Percentiles rank a stretch among this genome's conserved stretches.
Conservation (phyloP, 116 monocot genomes). For the Trichopus zeylanicus region DNA sequence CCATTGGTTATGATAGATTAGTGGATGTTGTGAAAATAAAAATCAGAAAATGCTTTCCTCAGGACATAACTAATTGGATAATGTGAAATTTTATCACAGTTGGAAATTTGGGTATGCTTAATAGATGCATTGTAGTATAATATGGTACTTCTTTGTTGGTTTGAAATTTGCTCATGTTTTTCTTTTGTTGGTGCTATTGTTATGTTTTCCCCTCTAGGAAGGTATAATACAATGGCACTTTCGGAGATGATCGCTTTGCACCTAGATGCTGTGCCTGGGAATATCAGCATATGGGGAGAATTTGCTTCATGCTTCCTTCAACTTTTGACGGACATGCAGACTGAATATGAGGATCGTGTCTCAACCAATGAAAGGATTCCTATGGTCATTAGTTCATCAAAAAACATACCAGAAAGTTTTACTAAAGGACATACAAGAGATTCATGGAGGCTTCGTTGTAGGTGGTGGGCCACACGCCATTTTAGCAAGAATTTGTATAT, state of each 20-base stretch:
- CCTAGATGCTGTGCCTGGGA: constrained; percentile 46
- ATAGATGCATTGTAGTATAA: too few relatives aligned
- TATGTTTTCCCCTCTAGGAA: constrained; percentile 26
- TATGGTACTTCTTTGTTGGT: too few relatives aligned
- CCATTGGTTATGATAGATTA: too few relatives aligned
- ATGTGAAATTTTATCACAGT: too few relatives aligned
- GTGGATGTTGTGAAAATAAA: too few relatives aligned
- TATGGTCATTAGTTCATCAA: neutral
- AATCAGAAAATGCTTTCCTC: too few relatives aligned
- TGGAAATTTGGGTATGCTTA: too few relatives aligned
- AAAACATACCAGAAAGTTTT: constrained; percentile 23
- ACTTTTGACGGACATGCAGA: constrained; percentile 11
- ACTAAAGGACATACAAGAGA: constrained; percentile 13
- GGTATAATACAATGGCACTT: constrained; percentile 26
- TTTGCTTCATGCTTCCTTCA: constrained; percentile 50
- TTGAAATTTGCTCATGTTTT: too few relatives aligned
- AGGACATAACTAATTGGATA: too few relatives aligned
- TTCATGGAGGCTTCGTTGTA: constrained; percentile 41
- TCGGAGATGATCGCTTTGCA: constrained; percentile 47
- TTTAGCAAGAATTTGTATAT: constrained; percentile 30
- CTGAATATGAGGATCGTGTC: constrained; percentile 38
- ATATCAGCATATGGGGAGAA: constrained; percentile 44
- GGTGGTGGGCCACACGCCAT: constrained; percentile 62
- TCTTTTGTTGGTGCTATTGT: too few relatives aligned
- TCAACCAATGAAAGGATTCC: constrained; percentile 19